phyloP scores from a whole-genome alignment of 1,284 basidiomycete species.

The Schizophyllum amplum region DNA sequence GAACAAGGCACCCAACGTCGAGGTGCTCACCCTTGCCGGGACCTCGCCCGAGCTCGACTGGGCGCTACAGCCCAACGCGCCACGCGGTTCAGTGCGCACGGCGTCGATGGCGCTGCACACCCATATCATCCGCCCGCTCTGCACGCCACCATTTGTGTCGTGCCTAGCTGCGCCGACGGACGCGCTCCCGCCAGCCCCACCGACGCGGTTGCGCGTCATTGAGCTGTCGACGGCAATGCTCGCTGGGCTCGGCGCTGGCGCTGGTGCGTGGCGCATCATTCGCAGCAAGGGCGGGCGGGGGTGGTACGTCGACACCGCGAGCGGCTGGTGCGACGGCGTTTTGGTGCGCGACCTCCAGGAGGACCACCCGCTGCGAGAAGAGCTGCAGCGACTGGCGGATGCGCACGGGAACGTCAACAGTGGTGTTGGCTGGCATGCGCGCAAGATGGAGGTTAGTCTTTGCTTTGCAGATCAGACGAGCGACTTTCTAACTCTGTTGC shows the following conservation, averaged over 20 bases:
- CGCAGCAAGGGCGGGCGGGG: constrained; percentile 88
- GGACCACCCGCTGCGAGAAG: constrained; percentile 59
- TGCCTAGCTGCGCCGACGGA: constrained; percentile 25
- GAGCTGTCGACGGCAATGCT: constrained; percentile 79
- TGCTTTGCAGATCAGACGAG: no score
- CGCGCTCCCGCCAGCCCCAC: constrained; percentile 32
- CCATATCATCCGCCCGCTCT: constrained; percentile 70
- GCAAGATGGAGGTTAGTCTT: constrained; percentile 89
- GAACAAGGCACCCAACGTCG: constrained; percentile 68
- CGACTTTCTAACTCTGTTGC: constrained; percentile 9
- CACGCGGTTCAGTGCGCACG: constrained; percentile 38
- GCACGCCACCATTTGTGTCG: constrained; percentile 58
- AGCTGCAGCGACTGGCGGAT: constrained; percentile 67
- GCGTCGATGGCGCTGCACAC: constrained; percentile 60
- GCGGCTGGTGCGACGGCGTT: constrained; percentile 60
- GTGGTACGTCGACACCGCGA: constrained; percentile 90
- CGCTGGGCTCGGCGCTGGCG: constrained; percentile 64
- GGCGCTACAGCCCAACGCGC: constrained; percentile 28
- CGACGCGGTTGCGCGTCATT: constrained; percentile 80
- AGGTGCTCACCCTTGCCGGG: constrained; percentile 78
- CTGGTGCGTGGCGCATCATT: constrained; percentile 81
- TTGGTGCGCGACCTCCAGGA: constrained; percentile 55
- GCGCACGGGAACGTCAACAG: constrained; percentile 86
- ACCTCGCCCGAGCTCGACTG: constrained; percentile 73
- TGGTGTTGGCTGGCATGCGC: constrained; percentile 89